Evolutionary conservation across 176 grass and related monocot species (phyloP).

Genomic region (Avena eriantha): DNA sequence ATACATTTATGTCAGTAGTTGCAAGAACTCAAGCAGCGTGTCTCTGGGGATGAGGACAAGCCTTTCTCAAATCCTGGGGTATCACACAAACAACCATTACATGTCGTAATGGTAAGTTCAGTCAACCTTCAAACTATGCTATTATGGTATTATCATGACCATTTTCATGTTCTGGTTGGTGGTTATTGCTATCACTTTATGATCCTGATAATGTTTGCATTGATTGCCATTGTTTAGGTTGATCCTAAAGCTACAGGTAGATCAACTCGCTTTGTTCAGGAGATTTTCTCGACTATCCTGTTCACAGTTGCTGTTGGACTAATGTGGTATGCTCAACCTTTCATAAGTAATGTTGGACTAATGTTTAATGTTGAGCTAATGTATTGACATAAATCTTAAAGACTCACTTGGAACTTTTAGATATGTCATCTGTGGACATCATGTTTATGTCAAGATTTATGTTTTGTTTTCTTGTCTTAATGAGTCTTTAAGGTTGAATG

Average conservation of each 20-base stretch:
- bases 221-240: slow-evolving; percentile 72
- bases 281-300: slow-evolving; percentile 84
- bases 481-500: slow-evolving; percentile 19
- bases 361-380: too few relatives aligned
- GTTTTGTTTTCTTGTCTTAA: slow-evolving; percentile 26
- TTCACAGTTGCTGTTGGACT: slow-evolving; percentile 73
- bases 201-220: slow-evolving; percentile 32
- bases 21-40: slow-evolving; percentile 95
- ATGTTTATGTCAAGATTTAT: slow-evolving; percentile 17
- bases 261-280: slow-evolving; percentile 85
- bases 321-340: slow-evolving; percentile 77
- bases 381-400: too few relatives aligned
- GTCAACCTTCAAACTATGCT: slow-evolving; percentile 10
- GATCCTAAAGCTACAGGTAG: slow-evolving; percentile 88
- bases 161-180: not conserved
- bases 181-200: slow-evolving; percentile 35
- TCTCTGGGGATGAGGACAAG: slow-evolving; percentile 84
- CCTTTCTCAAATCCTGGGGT: slow-evolving; percentile 82
- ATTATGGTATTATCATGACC: not conserved
- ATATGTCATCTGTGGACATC: slow-evolving; percentile 38
- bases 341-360: slow-evolving; percentile 6
- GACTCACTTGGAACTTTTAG: slow-evolving; percentile 20
- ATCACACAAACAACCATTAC: slow-evolving; percentile 97
- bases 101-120: slow-evolving; percentile 91
- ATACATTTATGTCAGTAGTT: slow-evolving; percentile 87